A percentile compares a stretch with the other conserved stretches of the same genome.
phyloP scores from a whole-genome alignment of 257 asterid species.

The Solanum medicagineum region DNA sequence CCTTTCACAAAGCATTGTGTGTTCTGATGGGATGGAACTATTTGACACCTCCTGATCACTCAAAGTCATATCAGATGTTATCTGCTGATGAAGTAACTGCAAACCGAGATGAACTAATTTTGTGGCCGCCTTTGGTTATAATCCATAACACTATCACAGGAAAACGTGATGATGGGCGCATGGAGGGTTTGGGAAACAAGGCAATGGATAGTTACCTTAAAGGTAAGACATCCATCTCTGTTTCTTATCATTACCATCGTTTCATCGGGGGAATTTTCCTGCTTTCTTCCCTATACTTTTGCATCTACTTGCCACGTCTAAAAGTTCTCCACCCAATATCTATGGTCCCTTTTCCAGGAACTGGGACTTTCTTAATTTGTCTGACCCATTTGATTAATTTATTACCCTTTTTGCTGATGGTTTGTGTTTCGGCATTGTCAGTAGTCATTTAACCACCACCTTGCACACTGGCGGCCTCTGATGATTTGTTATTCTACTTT shows the following conservation, averaged over 20 bases:
- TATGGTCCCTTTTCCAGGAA: neutral
- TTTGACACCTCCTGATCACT: conserved; percentile 65
- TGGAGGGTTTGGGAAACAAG: conserved; percentile 96
- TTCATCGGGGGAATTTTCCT: conserved; percentile 11
- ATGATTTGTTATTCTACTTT: neutral
- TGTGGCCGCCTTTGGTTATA: conserved; percentile 97
- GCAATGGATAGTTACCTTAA: conserved; percentile 86
- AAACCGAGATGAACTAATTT: conserved; percentile 61
- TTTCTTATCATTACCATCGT: conserved; percentile 13
- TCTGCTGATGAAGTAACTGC: conserved; percentile 71
- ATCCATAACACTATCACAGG: conserved; percentile 79
- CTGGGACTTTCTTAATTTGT: neutral
- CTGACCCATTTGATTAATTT: neutral
- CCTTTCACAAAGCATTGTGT: conserved; percentile 87
- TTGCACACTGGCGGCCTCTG: neutral
- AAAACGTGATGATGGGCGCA: conserved; percentile 78
- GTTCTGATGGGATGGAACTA: conserved; percentile 94
- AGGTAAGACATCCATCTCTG: conserved; percentile 46
- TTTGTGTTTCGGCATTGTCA: neutral
- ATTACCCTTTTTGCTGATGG: neutral
- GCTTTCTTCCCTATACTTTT: neutral
- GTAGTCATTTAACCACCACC: neutral
- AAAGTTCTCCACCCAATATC: neutral
- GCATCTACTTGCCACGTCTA: neutral
- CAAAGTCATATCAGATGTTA: conserved; percentile 69